Base-by-base conservation (phyloP, 495 filamentous ascomycete genomes). In the Aspergillus bertholletiae region DNA sequence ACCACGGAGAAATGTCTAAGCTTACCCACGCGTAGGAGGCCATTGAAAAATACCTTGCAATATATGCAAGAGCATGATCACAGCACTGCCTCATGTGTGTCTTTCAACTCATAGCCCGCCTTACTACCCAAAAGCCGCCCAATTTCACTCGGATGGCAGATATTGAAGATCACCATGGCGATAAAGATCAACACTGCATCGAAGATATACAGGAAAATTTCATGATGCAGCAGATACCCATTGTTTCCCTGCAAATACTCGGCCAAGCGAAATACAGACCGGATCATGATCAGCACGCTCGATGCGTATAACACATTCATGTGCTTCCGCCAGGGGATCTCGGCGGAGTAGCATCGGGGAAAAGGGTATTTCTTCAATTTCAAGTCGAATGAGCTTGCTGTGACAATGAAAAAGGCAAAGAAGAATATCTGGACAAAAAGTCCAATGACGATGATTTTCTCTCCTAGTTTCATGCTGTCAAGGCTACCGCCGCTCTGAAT, bases 161-260 rank as follows among this genome's bases (percentile, higher is more conserved):
- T 32, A 51, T 70, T 78, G 53, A 84, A 80, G 3, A 80, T 43
- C 0, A 76, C 55, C 65, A 80, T 77, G 17, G 76, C 78, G 0
- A 58, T 5, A 27, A 80, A 52, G 77, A 88, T 87, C 21, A 80
- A 59, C 24, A 72, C 28, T 34, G 74, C 64, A 59, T 88, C 85
- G 54, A 86, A 86, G 3, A 84, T 54, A 61, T 85, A 87, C 40
- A 87, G 48, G 55, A 75, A 77, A 58, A 74, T 70, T 67, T 87
- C 84, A 46, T 80, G 73, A 13, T 45, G 54, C 40, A 84, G 49
- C 17, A 79, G 41, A 47, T 63, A 72, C 1, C 83, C 82, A 5
- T 69, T 59, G 30, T 75, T 57, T 0, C 85, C 84, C 65, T 80
- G 70, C 0, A 74, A 20, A 54, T 82, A 88, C 67, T 89, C 85